These are phyloP conservation scores for Limonium bicolor DNA, from an alignment of 148 eudicot genomes.

Conservation along the genomic window DNA sequence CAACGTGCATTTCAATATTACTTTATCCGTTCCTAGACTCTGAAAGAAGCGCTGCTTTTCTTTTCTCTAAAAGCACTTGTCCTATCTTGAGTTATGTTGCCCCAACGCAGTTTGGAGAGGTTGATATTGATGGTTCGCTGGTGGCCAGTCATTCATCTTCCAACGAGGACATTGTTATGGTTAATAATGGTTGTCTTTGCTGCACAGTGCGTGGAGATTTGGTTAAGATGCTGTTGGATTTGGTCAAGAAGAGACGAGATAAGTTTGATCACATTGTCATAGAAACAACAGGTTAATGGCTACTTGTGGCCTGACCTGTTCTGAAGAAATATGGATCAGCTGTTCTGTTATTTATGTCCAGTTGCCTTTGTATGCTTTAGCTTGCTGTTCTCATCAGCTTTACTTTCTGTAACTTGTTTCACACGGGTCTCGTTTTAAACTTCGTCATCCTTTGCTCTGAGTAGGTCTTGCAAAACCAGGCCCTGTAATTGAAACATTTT, in stretches of 20 bases:
- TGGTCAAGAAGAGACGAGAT: constrained; percentile 65
- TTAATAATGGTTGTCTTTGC: constrained; percentile 88
- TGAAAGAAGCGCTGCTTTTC: background rate
- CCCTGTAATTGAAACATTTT: constrained; percentile 95
- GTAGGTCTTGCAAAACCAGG: constrained; percentile 98
- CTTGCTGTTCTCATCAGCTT: too few relatives aligned
- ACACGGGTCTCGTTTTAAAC: background rate
- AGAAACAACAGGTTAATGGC: constrained; percentile 72
- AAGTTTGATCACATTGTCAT: constrained; percentile 89
- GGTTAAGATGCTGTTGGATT: constrained; percentile 69
- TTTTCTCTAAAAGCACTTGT: background rate
- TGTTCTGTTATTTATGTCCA: too few relatives aligned
- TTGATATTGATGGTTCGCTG: constrained; percentile 87
- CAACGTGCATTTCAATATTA: background rate
- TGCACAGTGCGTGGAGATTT: constrained; percentile 95
- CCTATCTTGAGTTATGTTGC: background rate
- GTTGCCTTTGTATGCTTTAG: too few relatives aligned
- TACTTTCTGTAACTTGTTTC: too few relatives aligned
- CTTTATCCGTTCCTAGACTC: background rate
- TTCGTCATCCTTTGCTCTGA: constrained; percentile 2
- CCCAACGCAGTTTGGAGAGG: constrained; percentile 75
- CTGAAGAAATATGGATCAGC: too few relatives aligned
- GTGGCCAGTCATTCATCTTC: constrained; percentile 90
- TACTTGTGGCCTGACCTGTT: too few relatives aligned
- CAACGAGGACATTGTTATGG: constrained; percentile 87